Conservation (phyloP, 441 rosid species). For the Populus trichocarpa region DNA sequence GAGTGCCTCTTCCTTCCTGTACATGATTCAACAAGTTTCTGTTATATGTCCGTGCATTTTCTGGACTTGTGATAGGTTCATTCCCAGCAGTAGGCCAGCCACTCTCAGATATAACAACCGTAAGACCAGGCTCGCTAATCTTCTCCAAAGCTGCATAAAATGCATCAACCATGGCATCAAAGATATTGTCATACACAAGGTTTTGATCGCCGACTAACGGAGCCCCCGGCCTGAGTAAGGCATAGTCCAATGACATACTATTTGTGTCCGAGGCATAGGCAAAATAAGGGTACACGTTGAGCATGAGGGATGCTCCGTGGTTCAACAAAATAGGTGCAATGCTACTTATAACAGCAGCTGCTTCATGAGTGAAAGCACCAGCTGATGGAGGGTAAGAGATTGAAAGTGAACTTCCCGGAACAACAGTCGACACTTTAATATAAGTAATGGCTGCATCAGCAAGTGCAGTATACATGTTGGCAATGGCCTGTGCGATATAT, state of each 20-base stretch:
- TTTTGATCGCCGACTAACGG: neutral
- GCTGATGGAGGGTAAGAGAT: neutral
- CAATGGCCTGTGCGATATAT: neutral
- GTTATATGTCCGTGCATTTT: neutral
- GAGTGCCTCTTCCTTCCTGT: neutral
- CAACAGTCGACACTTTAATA: neutral
- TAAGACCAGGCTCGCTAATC: neutral
- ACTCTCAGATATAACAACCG: neutral
- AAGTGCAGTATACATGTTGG: neutral
- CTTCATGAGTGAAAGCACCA: neutral
- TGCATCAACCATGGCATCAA: conserved; percentile 4
- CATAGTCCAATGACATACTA: neutral
- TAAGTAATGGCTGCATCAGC: neutral
- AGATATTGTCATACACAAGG: neutral
- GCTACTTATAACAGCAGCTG: neutral
- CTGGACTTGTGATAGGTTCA: neutral
- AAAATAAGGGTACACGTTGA: neutral
- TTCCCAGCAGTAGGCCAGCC: conserved; percentile 3
- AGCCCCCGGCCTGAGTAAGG: neutral
- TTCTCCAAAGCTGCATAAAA: conserved; percentile 8
- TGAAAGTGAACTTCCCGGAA: neutral
- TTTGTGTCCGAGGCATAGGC: neutral
- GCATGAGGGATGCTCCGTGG: neutral
- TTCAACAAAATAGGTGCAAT: neutral
- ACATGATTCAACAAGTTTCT: neutral